Evolutionary conservation across 2,329 filamentous ascomycete species (phyloP), one percentile per base, ranked within the genome.

Genomic region (Cyclaneusma minus): DNA sequence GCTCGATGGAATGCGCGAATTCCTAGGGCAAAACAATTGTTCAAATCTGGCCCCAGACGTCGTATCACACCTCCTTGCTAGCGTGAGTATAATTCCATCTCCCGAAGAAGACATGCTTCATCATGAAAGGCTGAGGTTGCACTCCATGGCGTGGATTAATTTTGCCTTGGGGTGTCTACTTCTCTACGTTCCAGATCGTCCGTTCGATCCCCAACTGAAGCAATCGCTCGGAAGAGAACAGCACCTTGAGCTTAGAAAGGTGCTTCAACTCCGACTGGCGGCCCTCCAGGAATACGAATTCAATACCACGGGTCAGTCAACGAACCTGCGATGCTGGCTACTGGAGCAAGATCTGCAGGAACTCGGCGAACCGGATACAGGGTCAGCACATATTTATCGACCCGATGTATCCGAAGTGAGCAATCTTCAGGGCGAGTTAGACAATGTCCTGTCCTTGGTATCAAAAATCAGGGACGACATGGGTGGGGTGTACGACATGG

Each of bases 111-210:
- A 33, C 13, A 37, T 45, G 22, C 21, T 40, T 4, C 29, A 41
- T 12, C 32, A 40, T 5, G 29, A 37, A n/a, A 29, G 41, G 7
- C 42, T 48, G 19, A 39, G 37, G 27, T 45, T 51, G 26, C 52
- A 60, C 12, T 63, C 68, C 12, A 51, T 76, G 13, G 75, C 79
- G 4, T 89, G 85, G 70, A 62, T 84, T 15, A 62, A 77, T 26
- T 72, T 93, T 33, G 76, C 81, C 2, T 52, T 85, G 12, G 74
- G 75, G 10, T 68, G 76, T 20, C 59, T 95, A 24, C 67, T 68
- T 34, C 60, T 94, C 3, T 94, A 87, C 43, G 72, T 95, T 3
- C 85, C 91, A 0, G 77, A 92, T 48, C 74, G 76, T 37, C 66
- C 79, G 3, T 89, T 87, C 41, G 89, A 98, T 48, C 89, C 89